Percentiles rank a stretch among this genome's conserved stretches.
Evolutionary conservation across 2,329 filamentous ascomycete genomes (phyloP).

Genomic region (Scleromitrula shiraiana): DNA sequence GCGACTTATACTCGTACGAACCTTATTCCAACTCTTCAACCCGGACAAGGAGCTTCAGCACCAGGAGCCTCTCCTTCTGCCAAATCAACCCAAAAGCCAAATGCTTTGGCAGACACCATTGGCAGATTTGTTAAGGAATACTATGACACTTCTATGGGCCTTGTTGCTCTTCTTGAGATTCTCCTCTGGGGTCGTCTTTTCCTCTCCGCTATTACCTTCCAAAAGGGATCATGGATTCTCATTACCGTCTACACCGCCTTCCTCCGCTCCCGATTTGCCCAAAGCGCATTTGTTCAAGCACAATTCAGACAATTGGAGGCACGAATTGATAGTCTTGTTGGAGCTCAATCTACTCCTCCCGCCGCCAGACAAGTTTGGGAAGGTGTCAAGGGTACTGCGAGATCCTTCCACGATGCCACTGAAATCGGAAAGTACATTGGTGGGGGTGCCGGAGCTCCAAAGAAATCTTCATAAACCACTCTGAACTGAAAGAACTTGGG

Average conservation of each 20-base stretch:
- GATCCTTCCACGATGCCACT: slow-evolving; percentile 71
- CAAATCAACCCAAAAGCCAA: slow-evolving; percentile 44
- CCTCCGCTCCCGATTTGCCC: slow-evolving; percentile 79
- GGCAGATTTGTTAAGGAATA: slow-evolving; percentile 95
- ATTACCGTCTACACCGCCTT: slow-evolving; percentile 82
- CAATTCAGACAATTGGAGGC: slow-evolving; percentile 66
- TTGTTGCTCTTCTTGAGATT: slow-evolving; percentile 86
- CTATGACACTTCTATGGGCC: slow-evolving; percentile 92
- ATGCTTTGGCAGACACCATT: slow-evolving; percentile 69
- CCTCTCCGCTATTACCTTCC: slow-evolving; percentile 76
- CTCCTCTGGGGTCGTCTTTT: slow-evolving; percentile 77
- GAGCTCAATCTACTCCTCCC: slow-evolving; percentile 81
- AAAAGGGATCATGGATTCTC: slow-evolving; percentile 84
- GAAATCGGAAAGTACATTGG: slow-evolving; percentile 67
- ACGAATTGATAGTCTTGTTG: slow-evolving; percentile 71
- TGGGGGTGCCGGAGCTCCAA: slow-evolving; percentile 45
- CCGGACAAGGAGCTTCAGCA: slow-evolving; percentile 48
- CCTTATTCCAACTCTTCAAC: slow-evolving; percentile 78
- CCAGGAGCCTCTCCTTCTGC: slow-evolving; percentile 47
- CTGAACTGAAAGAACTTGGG: neutral
- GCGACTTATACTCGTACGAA: slow-evolving; percentile 93
- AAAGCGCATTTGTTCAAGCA: slow-evolving; percentile 88
- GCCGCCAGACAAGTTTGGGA: slow-evolving; percentile 74
- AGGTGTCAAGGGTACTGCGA: slow-evolving; percentile 61
- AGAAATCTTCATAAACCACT: slow-evolving; percentile 43